Conservation (phyloP, 2,329 filamentous ascomycete genomes). For the Cryphonectria nitschkei region DNA sequence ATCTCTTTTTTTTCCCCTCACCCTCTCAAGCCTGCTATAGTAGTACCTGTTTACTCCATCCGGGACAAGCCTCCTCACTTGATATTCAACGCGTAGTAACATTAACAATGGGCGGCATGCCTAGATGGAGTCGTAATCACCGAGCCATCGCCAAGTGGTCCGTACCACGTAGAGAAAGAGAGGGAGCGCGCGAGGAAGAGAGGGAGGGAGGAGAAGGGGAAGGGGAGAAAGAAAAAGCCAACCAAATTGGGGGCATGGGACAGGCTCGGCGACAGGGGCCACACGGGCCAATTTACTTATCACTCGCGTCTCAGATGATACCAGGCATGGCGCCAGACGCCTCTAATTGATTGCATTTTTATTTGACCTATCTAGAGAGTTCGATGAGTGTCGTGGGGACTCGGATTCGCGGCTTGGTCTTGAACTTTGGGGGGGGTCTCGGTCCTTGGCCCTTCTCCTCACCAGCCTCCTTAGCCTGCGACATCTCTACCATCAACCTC, state of each 20-base stretch:
- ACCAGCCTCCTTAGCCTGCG: background rate
- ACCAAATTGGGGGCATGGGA: background rate
- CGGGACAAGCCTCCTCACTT: background rate
- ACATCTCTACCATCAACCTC: background rate
- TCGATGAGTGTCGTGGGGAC: background rate
- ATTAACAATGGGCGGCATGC: background rate
- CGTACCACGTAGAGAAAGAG: background rate
- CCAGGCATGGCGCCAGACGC: conserved; percentile 6
- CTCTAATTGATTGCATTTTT: conserved; percentile 9
- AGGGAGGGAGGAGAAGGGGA: background rate
- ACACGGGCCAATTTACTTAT: conserved; percentile 18
- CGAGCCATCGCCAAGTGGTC: conserved; percentile 22
- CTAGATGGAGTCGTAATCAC: conserved; percentile 28
- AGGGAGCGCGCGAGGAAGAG: background rate
- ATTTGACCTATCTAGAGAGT: background rate
- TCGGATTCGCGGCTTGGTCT: conserved; percentile 1
- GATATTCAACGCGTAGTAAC: conserved; percentile 8
- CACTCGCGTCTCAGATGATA: conserved; percentile 22
- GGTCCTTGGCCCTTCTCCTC: background rate
- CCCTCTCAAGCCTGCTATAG: background rate
- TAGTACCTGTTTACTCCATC: background rate
- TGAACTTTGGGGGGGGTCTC: background rate
- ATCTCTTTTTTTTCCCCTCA: background rate
- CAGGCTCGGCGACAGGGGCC: conserved; percentile 9
- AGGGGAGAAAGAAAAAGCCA: background rate